Evolutionary conservation across 805 yeast species (phyloP).

Genomic region (Ascoidea tarda): DNA sequence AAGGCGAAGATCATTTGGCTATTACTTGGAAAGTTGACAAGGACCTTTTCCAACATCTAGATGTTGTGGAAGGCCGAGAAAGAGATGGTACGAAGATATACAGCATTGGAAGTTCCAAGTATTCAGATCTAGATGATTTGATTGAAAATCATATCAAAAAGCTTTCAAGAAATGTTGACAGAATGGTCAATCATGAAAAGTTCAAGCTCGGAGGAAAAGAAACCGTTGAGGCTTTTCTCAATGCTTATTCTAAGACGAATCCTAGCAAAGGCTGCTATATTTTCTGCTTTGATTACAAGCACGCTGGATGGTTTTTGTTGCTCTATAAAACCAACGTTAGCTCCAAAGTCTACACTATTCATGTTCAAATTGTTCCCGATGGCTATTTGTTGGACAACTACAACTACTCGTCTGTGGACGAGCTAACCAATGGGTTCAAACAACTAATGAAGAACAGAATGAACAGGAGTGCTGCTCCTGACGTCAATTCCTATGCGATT

Average conservation of each 20-base stretch:
- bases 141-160: slow-evolving; percentile 79
- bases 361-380: slow-evolving; percentile 77
- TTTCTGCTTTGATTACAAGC: slow-evolving; percentile 77
- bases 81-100: slow-evolving; percentile 42
- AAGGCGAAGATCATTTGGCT: slow-evolving; percentile 77
- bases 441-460: slow-evolving; percentile 24
- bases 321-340: slow-evolving; percentile 70
- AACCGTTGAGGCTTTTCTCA: slow-evolving; percentile 78
- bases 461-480: background rate
- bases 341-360: slow-evolving; percentile 69
- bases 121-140: slow-evolving; percentile 86
- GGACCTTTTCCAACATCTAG: slow-evolving; percentile 81
- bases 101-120: slow-evolving; percentile 54
- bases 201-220: slow-evolving; percentile 67
- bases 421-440: slow-evolving; percentile 92
- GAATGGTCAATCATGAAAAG: slow-evolving; percentile 77
- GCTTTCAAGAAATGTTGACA: slow-evolving; percentile 69
- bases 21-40: slow-evolving; percentile 95
- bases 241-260: slow-evolving; percentile 81
- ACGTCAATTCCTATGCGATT: too few species aligned
- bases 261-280: slow-evolving; percentile 83
- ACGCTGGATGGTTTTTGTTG: slow-evolving; percentile 88
- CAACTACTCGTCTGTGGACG: slow-evolving; percentile 78
- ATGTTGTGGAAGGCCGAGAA: slow-evolving; percentile 62
- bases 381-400: slow-evolving; percentile 74